These are phyloP conservation scores for Ceratobasidium theobromae DNA, from an alignment of 1,284 basidiomycete species.

Conservation along the genomic window DNA sequence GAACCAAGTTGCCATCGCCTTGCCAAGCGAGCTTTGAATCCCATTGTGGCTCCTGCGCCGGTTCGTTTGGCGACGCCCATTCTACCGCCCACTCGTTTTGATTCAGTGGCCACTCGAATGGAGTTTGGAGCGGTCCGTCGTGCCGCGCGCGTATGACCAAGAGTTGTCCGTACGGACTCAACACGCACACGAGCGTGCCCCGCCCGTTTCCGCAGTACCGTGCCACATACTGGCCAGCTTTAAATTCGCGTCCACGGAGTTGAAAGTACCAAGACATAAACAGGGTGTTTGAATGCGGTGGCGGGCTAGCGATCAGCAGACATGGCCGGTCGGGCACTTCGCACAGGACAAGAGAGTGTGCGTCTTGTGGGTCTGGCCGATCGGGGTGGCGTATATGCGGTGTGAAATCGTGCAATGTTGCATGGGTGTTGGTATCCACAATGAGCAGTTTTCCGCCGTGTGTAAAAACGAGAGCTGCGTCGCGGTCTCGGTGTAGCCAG, in stretches of 20 bases:
- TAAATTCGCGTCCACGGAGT: slow-evolving; percentile 2
- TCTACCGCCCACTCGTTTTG: slow-evolving; percentile 19
- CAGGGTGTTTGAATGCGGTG: slow-evolving; percentile 15
- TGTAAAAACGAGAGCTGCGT: slow-evolving; percentile 26
- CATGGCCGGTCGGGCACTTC: not conserved
- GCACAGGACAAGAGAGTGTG: slow-evolving; percentile 12
- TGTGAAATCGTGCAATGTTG: slow-evolving; percentile 27
- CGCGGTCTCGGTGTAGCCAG: slow-evolving; percentile 18
- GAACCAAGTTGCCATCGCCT: slow-evolving; percentile 36
- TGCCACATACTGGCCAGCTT: slow-evolving; percentile 18
- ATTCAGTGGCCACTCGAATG: slow-evolving; percentile 31
- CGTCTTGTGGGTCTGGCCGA: not conserved
- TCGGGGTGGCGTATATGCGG: slow-evolving; percentile 26
- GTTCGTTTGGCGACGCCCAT: slow-evolving; percentile 27
- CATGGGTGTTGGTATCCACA: slow-evolving; percentile 9
- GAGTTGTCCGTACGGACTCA: slow-evolving; percentile 34
- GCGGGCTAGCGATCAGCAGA: slow-evolving; percentile 8
- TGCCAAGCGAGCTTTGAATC: slow-evolving; percentile 30
- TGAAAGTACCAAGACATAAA: slow-evolving; percentile 19
- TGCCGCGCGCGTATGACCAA: slow-evolving; percentile 30
- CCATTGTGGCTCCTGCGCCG: slow-evolving; percentile 1
- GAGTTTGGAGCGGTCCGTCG: slow-evolving; percentile 9
- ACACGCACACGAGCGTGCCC: slow-evolving; percentile 22
- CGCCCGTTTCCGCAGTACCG: slow-evolving; percentile 15
- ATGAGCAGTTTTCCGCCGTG: slow-evolving; percentile 32